A percentile compares a stretch with the other conserved stretches of the same genome.
Evolutionary conservation across 805 yeast genomes (phyloP).

Genomic region (Saccharomyces paradoxus): DNA sequence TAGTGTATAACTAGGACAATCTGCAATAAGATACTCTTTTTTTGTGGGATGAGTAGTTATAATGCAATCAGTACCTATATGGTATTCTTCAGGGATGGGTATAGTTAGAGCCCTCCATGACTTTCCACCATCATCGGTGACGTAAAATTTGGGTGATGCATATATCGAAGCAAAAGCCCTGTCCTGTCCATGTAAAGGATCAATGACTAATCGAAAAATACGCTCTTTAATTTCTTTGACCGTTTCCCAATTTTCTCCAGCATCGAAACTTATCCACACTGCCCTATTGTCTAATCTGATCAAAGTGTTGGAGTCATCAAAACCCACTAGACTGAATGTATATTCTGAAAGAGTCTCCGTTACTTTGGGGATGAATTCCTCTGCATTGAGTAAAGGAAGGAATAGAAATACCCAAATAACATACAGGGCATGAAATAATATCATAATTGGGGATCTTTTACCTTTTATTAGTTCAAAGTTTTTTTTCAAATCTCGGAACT

Average conservation of each 20-base stretch:
- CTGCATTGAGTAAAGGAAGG: neutral
- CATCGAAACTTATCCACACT: conserved; percentile 37
- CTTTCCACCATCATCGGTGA: conserved; percentile 25
- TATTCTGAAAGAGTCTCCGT: conserved; percentile 2
- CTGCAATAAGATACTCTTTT: conserved; percentile 8
- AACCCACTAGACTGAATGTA: conserved; percentile 14
- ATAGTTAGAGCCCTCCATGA: conserved; percentile 16
- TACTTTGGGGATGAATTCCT: conserved; percentile 10
- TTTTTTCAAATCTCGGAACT: neutral
- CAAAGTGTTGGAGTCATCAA: conserved; percentile 48
- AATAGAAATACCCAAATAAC: neutral
- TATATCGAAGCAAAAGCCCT: conserved; percentile 16
- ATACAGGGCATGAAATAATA: neutral
- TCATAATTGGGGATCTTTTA: neutral
- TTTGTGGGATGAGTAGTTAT: conserved; percentile 14
- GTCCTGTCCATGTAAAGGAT: conserved; percentile 8
- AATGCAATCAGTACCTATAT: neutral
- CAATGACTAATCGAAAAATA: conserved; percentile 6
- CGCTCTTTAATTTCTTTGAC: conserved; percentile 6
- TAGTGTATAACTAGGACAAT: conserved; percentile 7
- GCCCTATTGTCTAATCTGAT: conserved; percentile 24
- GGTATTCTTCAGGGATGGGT: neutral
- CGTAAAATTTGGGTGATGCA: conserved; percentile 5
- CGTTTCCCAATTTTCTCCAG: conserved; percentile 42
- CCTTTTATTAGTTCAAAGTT: too few species aligned